phyloP scores from a whole-genome alignment of 352 stramenopile species.

The Pythium insidiosum region DNA sequence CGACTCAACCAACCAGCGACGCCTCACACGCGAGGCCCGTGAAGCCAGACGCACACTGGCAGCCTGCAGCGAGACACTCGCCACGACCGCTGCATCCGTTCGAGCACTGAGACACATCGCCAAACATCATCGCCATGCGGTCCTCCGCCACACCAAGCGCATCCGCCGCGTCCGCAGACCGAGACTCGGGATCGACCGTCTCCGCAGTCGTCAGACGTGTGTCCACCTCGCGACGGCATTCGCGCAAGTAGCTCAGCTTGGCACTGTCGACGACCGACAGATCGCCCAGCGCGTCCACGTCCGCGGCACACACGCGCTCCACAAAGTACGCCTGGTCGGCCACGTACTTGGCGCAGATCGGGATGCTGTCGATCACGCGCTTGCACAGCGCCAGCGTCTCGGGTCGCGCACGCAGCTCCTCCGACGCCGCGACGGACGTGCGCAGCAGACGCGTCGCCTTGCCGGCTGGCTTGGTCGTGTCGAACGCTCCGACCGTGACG shows the following conservation, averaged over 20 bases:
- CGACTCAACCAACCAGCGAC: too few relatives aligned
- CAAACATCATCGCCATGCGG: neutral
- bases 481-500: too few relatives aligned
- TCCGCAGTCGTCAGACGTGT: neutral
- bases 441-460: too few relatives aligned
- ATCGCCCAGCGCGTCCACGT: conserved; percentile 11
- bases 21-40: conserved; percentile 12
- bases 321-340: conserved; percentile 11
- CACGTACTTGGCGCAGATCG: conserved; percentile 11
- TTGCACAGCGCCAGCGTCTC: conserved; percentile 9
- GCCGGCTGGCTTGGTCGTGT: too few relatives aligned
- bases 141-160: neutral
- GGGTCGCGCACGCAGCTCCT: too few relatives aligned
- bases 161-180: too few relatives aligned
- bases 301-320: conserved; percentile 8
- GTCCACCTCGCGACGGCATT: conserved; percentile 1
- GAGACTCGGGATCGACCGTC: too few relatives aligned
- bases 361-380: conserved; percentile 10
- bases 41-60: conserved; percentile 8
- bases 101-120: conserved; percentile 4
- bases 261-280: conserved; percentile 4
- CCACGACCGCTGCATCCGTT: conserved; percentile 7
- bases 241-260: neutral
- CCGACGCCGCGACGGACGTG: too few relatives aligned
- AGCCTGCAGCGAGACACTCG: conserved; percentile 10